phyloP scores from a whole-genome alignment of 257 asterid genomes.

The Solanum clarkiae region DNA sequence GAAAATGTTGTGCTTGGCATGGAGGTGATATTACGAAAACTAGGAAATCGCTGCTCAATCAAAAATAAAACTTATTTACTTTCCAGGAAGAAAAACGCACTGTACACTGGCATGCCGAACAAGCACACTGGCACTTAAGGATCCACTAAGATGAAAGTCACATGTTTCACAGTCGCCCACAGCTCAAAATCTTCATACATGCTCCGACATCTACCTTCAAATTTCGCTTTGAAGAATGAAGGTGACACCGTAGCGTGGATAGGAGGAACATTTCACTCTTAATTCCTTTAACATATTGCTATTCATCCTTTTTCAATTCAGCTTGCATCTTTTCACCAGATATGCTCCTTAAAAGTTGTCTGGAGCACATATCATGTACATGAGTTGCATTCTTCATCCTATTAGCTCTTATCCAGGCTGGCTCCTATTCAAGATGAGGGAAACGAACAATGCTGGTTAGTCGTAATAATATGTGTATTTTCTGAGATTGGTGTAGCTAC shows the following conservation, averaged over 20 bases:
- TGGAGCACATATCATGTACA: slow-evolving; percentile 67
- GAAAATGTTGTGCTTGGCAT: too few species aligned
- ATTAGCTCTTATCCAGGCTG: slow-evolving; percentile 80
- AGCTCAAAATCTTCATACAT: background rate
- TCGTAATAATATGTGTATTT: background rate
- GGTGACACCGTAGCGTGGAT: background rate
- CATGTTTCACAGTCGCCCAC: background rate
- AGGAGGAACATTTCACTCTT: background rate
- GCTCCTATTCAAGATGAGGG: slow-evolving; percentile 38
- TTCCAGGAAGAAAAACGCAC: background rate
- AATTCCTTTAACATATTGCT: background rate
- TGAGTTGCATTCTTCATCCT: slow-evolving; percentile 69
- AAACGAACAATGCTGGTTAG: background rate
- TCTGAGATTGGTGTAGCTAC: background rate
- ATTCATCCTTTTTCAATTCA: slow-evolving; percentile 30
- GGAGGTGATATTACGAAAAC: background rate
- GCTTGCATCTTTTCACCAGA: slow-evolving; percentile 37
- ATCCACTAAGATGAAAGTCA: background rate
- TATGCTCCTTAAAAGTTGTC: slow-evolving; percentile 61
- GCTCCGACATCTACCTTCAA: background rate
- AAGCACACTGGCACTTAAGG: background rate
- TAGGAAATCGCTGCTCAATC: background rate
- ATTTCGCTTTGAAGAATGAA: background rate
- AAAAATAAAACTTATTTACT: background rate
- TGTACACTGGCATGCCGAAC: background rate